Evolutionary conservation across 108 stramenopile genomes (phyloP), one percentile per base, ranked within the genome.

Genomic region (Conticribra weissflogii): DNA sequence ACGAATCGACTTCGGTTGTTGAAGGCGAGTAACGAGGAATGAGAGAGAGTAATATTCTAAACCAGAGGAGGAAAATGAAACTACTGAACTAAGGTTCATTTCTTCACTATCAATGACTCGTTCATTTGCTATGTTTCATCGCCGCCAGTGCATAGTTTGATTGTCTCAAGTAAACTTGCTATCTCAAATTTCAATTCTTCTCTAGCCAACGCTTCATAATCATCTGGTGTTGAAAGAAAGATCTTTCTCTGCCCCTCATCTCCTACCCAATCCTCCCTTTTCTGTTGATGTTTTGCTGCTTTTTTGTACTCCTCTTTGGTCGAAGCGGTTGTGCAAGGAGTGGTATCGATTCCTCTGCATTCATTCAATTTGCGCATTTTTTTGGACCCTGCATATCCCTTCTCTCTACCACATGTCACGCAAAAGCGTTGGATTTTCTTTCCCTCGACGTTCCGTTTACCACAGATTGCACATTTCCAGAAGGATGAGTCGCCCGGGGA

Each of bases 381-480:
- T 3, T 55, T 66, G 5, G 69, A 70, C 17, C 45, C 51, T 16
- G 17, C 1, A 16, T 46, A 70, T 25, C 31, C 50, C 7, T 59
- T 51, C 25, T 27, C 17, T 47, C 59, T 50, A 5, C 59, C 59
- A 60, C 69, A 70, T 7, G 34, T 52, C 3, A 41, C 7, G n/a
- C 69, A 70, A 23, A 47, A 17, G 29, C 25, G 4, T 15, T 52
- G 32, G 8, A 50, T 70, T 16, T 70, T 57, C 46, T 58, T 48
- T 21, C 41, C 45, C 33, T 58, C 68, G 7, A 21, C 22, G 33
- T 70, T 70, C 3, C 17, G 23, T 33, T 60, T 70, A 7, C 69
- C 69, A 60, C 69, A 70, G 12, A 70, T 51, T 32, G 31, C 3
- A 44, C 69, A 70, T n/a, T 15, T 46, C 69, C 69, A 70, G 48